Percentiles rank a stretch among this genome's conserved stretches.
Conservation (phyloP, 2,329 filamentous ascomycete genomes). For the Monilinia aucupariae region DNA sequence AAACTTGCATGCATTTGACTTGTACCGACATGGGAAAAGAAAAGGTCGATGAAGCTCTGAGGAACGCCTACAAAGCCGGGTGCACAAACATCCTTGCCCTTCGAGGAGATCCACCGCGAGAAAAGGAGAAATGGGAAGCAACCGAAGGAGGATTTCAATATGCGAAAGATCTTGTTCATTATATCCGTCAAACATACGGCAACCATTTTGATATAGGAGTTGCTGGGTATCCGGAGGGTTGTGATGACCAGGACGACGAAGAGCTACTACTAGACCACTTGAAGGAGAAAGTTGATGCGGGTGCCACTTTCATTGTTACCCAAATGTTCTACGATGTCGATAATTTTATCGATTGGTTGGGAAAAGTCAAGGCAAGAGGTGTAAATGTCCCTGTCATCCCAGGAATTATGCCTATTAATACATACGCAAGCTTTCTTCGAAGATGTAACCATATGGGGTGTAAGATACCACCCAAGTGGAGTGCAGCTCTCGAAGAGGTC, state of each 20-base stretch:
- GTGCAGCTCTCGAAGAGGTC: constrained; percentile 76
- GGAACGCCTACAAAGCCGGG: constrained; percentile 84
- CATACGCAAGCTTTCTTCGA: constrained; percentile 86
- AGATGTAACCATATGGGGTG: constrained; percentile 88
- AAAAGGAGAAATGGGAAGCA: constrained; percentile 89
- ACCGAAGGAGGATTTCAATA: constrained; percentile 84
- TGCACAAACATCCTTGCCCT: constrained; percentile 97
- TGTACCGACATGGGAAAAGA: constrained; percentile 96
- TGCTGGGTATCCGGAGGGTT: constrained; percentile 92
- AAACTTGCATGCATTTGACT: constrained; percentile 98
- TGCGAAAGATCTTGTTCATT: constrained; percentile 74
- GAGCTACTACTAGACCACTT: constrained; percentile 83
- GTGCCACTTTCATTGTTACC: constrained; percentile 88
- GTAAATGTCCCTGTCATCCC: constrained; percentile 79
- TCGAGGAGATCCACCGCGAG: constrained; percentile 86
- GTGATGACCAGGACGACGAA: constrained; percentile 85
- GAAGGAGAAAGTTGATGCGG: constrained; percentile 95
- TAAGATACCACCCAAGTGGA: constrained; percentile 75
- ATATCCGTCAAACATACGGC: constrained; percentile 73
- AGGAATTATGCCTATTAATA: constrained; percentile 91
- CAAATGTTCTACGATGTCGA: constrained; percentile 99
- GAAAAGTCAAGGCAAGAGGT: constrained; percentile 76
- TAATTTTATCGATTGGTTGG: constrained; percentile 87
- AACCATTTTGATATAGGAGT: constrained; percentile 97
- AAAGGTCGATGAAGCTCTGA: constrained; percentile 83